Evolutionary conservation across 768 basidiomycete genomes (phyloP).

Genomic region (Termitomyces sp.): DNA sequence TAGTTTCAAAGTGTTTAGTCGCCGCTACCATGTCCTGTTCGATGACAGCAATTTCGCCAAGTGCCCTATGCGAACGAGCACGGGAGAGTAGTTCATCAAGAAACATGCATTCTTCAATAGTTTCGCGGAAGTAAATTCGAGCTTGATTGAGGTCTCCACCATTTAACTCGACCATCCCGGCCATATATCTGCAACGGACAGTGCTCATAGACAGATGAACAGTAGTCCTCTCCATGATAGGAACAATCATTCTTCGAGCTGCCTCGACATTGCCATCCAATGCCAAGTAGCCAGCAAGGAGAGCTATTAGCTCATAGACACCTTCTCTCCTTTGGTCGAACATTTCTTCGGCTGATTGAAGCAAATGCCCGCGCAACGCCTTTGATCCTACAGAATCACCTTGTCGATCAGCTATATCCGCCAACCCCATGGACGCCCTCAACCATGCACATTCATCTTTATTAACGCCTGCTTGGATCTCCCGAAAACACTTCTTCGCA

Average conservation of each 20-base stretch:
- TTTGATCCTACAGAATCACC: background rate
- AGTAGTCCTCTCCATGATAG: too few species aligned
- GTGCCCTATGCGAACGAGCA: background rate
- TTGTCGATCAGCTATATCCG: background rate
- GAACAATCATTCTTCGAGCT: background rate
- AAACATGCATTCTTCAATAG: background rate
- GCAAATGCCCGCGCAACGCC: background rate
- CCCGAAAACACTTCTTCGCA: background rate
- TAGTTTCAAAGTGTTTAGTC: background rate
- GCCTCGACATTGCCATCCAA: background rate
- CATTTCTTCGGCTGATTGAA: background rate
- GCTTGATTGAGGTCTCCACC: background rate
- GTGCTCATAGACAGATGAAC: background rate
- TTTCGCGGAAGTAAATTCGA: background rate
- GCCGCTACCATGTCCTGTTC: background rate
- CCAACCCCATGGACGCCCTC: background rate
- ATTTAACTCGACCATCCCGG: slow-evolving; percentile 3
- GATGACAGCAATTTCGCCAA: slow-evolving; percentile 5
- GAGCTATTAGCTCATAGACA: background rate
- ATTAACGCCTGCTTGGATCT: background rate
- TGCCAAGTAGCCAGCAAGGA: background rate
- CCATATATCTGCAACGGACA: background rate
- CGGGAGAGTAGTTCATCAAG: background rate
- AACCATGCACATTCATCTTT: background rate
- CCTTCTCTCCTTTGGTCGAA: background rate